Conservation (phyloP, 495 filamentous ascomycete genomes). For the Poronia punctata region DNA sequence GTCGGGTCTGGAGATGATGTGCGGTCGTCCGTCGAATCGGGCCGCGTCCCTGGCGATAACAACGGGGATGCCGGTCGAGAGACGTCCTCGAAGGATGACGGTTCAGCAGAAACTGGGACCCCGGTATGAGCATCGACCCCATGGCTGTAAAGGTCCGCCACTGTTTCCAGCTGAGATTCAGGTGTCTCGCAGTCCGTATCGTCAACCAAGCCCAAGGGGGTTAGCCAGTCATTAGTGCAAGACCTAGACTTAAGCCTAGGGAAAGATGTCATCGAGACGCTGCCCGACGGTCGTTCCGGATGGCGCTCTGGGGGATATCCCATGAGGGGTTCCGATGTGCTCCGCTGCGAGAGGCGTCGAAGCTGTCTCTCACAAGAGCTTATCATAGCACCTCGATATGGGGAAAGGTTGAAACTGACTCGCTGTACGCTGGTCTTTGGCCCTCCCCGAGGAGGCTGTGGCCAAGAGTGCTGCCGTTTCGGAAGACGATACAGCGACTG, state of each 20-base stretch:
- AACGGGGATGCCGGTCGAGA: background rate
- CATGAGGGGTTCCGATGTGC: slow-evolving; percentile 15
- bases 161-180: background rate
- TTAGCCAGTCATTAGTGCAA: slow-evolving; percentile 22
- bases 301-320: slow-evolving; percentile 3
- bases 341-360: slow-evolving; percentile 8
- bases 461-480: slow-evolving; percentile 3
- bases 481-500: background rate
- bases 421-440: too few relatives aligned
- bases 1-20: too few relatives aligned
- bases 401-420: background rate
- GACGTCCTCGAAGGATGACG: slow-evolving; percentile 6
- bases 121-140: slow-evolving; percentile 10
- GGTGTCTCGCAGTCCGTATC: background rate
- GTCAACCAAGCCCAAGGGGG: slow-evolving; percentile 16
- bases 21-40: too few relatives aligned
- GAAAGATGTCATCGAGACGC: slow-evolving; percentile 16
- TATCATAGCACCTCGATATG: background rate
- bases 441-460: background rate
- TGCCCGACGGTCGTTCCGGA: background rate
- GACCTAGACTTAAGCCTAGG: slow-evolving; percentile 18
- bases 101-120: background rate
- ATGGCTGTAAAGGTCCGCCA: slow-evolving; percentile 1
- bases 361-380: background rate
- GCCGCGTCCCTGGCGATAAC: background rate